Percentiles rank a stretch among this genome's conserved stretches.
phyloP scores from a whole-genome alignment of 768 basidiomycete species.

The Suillus variegatus region DNA sequence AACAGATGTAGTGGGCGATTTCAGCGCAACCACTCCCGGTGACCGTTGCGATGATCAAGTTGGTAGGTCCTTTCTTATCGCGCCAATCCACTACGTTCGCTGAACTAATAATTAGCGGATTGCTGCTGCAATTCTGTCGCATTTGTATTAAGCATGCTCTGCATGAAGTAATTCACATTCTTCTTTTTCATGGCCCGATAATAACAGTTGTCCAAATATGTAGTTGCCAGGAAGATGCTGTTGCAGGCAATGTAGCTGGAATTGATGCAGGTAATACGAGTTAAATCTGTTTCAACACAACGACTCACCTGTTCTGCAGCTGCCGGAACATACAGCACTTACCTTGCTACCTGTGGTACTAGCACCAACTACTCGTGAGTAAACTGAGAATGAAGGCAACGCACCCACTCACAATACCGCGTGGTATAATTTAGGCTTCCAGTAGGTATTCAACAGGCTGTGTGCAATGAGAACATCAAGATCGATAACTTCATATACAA shows the following conservation, averaged over 20 bases:
- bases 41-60: conserved; percentile 6
- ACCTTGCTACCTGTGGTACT: conserved; percentile 12
- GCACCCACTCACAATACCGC: background rate
- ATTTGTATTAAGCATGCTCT: conserved; percentile 26
- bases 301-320: conserved; percentile 12
- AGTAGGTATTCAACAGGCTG: conserved; percentile 20
- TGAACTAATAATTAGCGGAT: conserved; percentile 4
- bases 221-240: conserved; percentile 23
- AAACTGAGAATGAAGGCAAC: background rate
- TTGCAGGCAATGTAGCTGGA: conserved; percentile 2
- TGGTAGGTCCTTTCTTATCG: background rate
- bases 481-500: conserved; percentile 13
- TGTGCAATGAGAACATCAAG: conserved; percentile 24
- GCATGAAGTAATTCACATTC: conserved; percentile 20
- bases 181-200: background rate
- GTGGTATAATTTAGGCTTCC: conserved; percentile 13
- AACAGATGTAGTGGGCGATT: conserved; percentile 4
- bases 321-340: conserved; percentile 19
- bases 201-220: background rate
- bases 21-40: background rate
- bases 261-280: conserved; percentile 2
- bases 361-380: conserved; percentile 11
- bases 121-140: conserved; percentile 27
- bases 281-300: background rate
- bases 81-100: background rate